Evolutionary conservation across 208 protist species (phyloP).

Genomic region (Wallacemonas sp.): DNA sequence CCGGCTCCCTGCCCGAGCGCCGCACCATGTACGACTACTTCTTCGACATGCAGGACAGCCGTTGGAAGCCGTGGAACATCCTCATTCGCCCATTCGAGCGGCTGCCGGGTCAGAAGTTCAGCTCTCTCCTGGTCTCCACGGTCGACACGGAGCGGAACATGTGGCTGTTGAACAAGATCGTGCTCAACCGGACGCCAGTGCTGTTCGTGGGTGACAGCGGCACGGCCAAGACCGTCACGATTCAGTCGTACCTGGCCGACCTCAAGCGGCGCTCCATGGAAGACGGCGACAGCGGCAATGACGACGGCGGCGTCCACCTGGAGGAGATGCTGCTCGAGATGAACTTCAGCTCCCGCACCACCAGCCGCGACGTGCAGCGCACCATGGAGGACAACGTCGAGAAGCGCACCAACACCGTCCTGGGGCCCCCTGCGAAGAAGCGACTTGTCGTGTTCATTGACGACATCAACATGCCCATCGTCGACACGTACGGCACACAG

Average conservation of each 20-base stretch:
- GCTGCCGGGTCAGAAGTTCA: conserved; percentile 90
- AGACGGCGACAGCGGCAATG: not conserved
- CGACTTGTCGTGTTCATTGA: conserved; percentile 97
- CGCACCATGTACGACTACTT: conserved; percentile 98
- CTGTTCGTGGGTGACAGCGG: conserved; percentile 97
- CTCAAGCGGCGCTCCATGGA: conserved; percentile 80
- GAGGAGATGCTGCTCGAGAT: conserved; percentile 94
- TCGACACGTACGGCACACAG: conserved; percentile 98
- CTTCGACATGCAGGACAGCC: conserved; percentile 92
- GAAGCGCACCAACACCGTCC: conserved; percentile 95
- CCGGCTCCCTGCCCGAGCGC: conserved; percentile 86
- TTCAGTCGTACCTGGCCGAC: conserved; percentile 93
- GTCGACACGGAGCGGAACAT: conserved; percentile 98
- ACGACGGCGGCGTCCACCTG: conserved; percentile 76
- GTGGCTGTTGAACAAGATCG: conserved; percentile 95
- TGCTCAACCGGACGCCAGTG: conserved; percentile 90
- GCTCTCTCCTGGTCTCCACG: conserved; percentile 97
- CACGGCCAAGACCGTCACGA: conserved; percentile 99
- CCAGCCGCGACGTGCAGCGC: conserved; percentile 94
- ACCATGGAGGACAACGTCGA: conserved; percentile 98
- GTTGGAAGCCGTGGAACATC: conserved; percentile 96
- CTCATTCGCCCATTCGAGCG: conserved; percentile 93
- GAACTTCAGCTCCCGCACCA: conserved; percentile 98
- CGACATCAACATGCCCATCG: conserved; percentile 99
- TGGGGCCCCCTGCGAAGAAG: conserved; percentile 96